Evolutionary conservation across 2,329 filamentous ascomycete genomes (phyloP).

Genomic region (Colletotrichum sp.): DNA sequence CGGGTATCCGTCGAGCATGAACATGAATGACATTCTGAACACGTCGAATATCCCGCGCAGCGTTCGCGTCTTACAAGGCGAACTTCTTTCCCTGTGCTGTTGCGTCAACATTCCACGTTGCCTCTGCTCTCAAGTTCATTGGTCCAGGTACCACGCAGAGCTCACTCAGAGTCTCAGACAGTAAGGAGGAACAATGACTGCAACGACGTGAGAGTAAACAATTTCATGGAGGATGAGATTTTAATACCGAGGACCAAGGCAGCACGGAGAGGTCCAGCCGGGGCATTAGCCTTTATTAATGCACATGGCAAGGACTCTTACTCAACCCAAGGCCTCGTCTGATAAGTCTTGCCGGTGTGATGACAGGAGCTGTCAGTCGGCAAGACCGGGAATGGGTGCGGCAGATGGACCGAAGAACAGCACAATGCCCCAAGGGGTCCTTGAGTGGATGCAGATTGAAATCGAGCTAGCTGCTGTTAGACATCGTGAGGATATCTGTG

Average conservation of each 20-base stretch:
- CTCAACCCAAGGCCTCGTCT: not conserved
- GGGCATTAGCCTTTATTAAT: not conserved
- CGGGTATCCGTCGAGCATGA: not conserved
- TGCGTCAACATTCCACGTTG: not conserved
- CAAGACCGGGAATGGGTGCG: not conserved
- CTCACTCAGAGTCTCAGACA: not conserved
- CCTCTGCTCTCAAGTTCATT: not conserved
- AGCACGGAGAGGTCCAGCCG: not conserved
- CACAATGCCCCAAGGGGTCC: not conserved
- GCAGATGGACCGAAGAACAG: not conserved
- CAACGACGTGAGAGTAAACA: not conserved
- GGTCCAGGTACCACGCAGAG: not conserved
- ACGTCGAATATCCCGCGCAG: not conserved
- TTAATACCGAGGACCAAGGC: not conserved
- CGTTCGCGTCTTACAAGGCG: not conserved
- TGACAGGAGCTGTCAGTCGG: not conserved
- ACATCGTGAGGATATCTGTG: accelerated
- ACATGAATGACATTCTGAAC: not conserved
- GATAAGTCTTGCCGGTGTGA: not conserved
- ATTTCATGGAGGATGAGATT: not conserved
- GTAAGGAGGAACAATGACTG: not conserved
- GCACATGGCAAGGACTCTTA: not conserved
- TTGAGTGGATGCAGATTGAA: not conserved
- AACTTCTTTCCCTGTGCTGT: not conserved
- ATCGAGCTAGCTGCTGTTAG: not conserved